These are phyloP conservation scores for Elongisporangium anandrum DNA, from an alignment of 352 stramenopile species.

Conservation along the genomic window DNA sequence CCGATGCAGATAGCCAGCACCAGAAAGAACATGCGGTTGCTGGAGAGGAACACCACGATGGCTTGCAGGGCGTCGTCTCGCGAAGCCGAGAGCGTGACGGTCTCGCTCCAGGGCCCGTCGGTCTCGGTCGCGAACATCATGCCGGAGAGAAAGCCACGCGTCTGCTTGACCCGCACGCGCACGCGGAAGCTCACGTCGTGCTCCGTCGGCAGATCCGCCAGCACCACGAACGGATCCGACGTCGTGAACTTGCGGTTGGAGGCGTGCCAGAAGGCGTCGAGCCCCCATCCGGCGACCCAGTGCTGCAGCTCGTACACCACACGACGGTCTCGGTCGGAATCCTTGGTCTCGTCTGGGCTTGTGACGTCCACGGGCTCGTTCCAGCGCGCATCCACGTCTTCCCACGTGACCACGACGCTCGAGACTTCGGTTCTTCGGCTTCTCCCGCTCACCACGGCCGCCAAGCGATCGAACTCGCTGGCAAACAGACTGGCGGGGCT, in stretches of 20 bases:
- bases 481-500: slow-evolving; percentile 8
- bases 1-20: slow-evolving; percentile 49
- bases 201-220: slow-evolving; percentile 45
- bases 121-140: slow-evolving; percentile 50
- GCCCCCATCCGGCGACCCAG: slow-evolving; percentile 59
- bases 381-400: slow-evolving; percentile 24
- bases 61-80: slow-evolving; percentile 45
- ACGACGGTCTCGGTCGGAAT: slow-evolving; percentile 1
- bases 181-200: slow-evolving; percentile 53
- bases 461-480: slow-evolving; percentile 8
- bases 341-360: slow-evolving; percentile 4
- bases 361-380: background rate
- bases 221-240: slow-evolving; percentile 49
- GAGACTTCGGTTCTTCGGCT: slow-evolving; percentile 19
- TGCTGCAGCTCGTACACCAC: slow-evolving; percentile 59
- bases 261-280: slow-evolving; percentile 57
- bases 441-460: slow-evolving; percentile 9
- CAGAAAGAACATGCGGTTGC: slow-evolving; percentile 44
- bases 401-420: slow-evolving; percentile 63
- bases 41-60: slow-evolving; percentile 37
- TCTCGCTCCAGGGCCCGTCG: slow-evolving; percentile 51
- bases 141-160: slow-evolving; percentile 21
- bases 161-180: slow-evolving; percentile 43
- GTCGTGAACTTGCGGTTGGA: slow-evolving; percentile 46
- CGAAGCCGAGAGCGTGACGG: slow-evolving; percentile 35